Evolutionary conservation across 2,329 filamentous ascomycete genomes (phyloP).

Genomic region (Trichoderma arundinaceum): DNA sequence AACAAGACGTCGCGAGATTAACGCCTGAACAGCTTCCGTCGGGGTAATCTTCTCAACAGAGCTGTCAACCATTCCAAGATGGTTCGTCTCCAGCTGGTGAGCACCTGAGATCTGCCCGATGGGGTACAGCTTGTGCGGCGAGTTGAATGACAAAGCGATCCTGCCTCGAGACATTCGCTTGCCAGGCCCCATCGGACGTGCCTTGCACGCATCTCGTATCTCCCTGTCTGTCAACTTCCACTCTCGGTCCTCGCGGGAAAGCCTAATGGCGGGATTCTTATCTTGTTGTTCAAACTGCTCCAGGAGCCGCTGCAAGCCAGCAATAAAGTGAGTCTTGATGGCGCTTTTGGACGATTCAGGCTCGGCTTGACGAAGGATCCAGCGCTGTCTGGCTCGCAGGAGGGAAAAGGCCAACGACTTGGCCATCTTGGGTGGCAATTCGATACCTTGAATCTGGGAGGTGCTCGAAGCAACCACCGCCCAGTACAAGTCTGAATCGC

Average conservation of each 20-base stretch:
- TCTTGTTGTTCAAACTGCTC: constrained; percentile 21
- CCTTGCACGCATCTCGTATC: constrained; percentile 8
- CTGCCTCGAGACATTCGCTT: constrained; percentile 28
- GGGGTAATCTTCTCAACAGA: constrained; percentile 25
- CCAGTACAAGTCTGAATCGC: constrained; percentile 4
- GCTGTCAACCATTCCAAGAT: constrained; percentile 7
- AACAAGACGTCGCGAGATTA: not conserved
- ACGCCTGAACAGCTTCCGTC: constrained; percentile 14
- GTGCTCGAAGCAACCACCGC: not conserved
- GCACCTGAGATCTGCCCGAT: not conserved
- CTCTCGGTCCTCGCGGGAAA: not conserved
- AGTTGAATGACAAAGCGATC: constrained; percentile 20
- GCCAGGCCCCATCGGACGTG: constrained; percentile 27
- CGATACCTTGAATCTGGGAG: not conserved
- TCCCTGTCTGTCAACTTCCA: constrained; percentile 29
- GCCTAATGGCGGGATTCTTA: not conserved
- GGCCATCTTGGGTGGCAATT: constrained; percentile 8
- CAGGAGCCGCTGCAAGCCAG: constrained; percentile 29
- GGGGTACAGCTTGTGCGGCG: constrained; percentile 20
- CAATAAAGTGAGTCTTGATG: constrained; percentile 9
- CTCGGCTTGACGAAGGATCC: constrained; percentile 20
- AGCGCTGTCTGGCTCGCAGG: constrained; percentile 33
- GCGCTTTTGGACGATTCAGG: not conserved
- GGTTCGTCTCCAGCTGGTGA: constrained; percentile 1
- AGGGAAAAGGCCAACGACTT: constrained; percentile 25